Conservation (phyloP, 805 yeast species). For the Lachancea meyersii region DNA sequence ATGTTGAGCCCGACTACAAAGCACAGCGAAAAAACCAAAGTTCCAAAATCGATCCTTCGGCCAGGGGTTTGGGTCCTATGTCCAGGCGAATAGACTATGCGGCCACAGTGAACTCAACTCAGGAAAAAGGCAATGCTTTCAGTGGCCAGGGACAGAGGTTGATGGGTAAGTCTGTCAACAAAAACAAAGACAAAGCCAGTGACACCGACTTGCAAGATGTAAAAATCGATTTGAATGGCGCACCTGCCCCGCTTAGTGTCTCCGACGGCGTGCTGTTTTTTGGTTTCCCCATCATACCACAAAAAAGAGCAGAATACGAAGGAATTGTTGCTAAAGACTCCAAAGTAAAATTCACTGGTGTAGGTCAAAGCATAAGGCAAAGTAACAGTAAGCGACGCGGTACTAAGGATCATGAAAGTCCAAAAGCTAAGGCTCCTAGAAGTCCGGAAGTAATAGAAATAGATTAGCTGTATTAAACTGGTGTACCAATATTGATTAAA, state of each 20-base stretch:
- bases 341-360: slow-evolving; percentile 45
- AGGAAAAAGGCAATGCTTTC: slow-evolving; percentile 34
- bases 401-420: slow-evolving; percentile 44
- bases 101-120: slow-evolving; percentile 44
- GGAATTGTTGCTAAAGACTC: slow-evolving; percentile 24
- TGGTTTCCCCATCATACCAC: slow-evolving; percentile 72
- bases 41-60: slow-evolving; percentile 28
- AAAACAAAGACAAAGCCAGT: slow-evolving; percentile 8
- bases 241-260: slow-evolving; percentile 64
- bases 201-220: slow-evolving; percentile 28
- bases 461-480: slow-evolving; percentile 38
- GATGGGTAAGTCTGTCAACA: slow-evolving; percentile 49
- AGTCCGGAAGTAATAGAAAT: slow-evolving; percentile 80
- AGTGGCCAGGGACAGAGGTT: slow-evolving; percentile 64
- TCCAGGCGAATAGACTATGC: slow-evolving; percentile 58
- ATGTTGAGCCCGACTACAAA: slow-evolving; percentile 79
- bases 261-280: slow-evolving; percentile 87
- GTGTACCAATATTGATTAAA: neutral
- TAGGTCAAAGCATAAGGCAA: slow-evolving; percentile 71
- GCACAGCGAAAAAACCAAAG: slow-evolving; percentile 26
- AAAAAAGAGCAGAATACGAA: slow-evolving; percentile 34
- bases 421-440: slow-evolving; percentile 53
- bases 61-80: slow-evolving; percentile 61
- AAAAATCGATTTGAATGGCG: slow-evolving; percentile 48
- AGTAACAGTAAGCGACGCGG: slow-evolving; percentile 64